phyloP scores from a whole-genome alignment of 2,329 filamentous ascomycete genomes.

The Fusarium sp. region DNA sequence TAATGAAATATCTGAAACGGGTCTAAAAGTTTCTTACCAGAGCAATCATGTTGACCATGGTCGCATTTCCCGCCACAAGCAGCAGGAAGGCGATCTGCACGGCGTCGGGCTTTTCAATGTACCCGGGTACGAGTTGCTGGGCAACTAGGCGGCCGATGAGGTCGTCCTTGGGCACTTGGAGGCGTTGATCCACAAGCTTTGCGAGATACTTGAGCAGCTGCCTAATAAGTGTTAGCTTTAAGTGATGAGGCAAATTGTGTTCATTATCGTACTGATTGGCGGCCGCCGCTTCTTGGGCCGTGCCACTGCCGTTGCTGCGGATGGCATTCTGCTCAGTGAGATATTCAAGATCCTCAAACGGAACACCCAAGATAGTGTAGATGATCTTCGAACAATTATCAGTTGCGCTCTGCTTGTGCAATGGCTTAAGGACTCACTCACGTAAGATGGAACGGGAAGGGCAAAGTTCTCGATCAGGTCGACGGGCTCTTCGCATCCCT shows the following conservation, averaged over 20 bases:
- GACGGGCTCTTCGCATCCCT: conserved; percentile 52
- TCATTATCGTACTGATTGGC: conserved; percentile 53
- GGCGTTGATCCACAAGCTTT: conserved; percentile 55
- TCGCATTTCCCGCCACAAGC: conserved; percentile 64
- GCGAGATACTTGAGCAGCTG: conserved; percentile 58
- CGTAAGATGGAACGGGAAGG: conserved; percentile 59
- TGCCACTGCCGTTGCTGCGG: conserved; percentile 59
- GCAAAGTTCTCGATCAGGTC: conserved; percentile 61
- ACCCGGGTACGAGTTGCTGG: conserved; percentile 54
- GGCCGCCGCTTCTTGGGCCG: conserved; percentile 56
- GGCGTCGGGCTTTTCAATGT: conserved; percentile 54
- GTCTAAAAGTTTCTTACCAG: conserved; percentile 46
- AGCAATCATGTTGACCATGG: conserved; percentile 63
- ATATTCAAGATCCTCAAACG: conserved; percentile 57
- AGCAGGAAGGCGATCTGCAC: conserved; percentile 62
- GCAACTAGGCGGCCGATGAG: conserved; percentile 58
- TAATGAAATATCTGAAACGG: not conserved
- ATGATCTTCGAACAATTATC: conserved; percentile 52
- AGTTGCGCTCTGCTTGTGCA: conserved; percentile 42
- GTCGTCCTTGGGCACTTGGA: conserved; percentile 55
- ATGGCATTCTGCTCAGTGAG: conserved; percentile 59
- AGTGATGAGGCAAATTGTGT: not conserved
- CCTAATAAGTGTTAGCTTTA: conserved; percentile 32
- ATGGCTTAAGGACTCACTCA: conserved; percentile 33
- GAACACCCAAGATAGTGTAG: conserved; percentile 61